These are phyloP conservation scores for Lepidium campestre DNA, from an alignment of 441 rosid species.

Conservation along the genomic window DNA sequence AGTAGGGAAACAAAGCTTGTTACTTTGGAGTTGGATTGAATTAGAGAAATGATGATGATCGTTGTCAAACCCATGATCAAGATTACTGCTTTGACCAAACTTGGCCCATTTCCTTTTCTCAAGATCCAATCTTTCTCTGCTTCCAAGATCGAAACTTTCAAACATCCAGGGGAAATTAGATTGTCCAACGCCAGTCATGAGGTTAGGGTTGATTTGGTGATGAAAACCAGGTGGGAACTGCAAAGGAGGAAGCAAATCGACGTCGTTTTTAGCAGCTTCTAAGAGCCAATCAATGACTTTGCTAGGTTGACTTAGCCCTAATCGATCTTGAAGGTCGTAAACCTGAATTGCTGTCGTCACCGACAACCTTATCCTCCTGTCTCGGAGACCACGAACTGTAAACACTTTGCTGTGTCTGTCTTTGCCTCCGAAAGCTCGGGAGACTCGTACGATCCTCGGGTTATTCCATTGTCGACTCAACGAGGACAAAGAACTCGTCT, in stretches of 20 bases:
- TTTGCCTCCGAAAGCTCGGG: slow-evolving; percentile 74
- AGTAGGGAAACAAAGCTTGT: slow-evolving; percentile 21
- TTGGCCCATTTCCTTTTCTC: slow-evolving; percentile 52
- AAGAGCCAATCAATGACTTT: slow-evolving; percentile 90
- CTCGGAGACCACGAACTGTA: slow-evolving; percentile 79
- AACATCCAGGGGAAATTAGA: slow-evolving; percentile 1
- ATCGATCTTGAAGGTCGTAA: slow-evolving; percentile 78
- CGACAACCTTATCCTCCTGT: slow-evolving; percentile 78
- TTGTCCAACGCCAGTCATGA: background rate
- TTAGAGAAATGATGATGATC: slow-evolving; percentile 36
- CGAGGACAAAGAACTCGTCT: background rate
- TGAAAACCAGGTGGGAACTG: slow-evolving; percentile 56
- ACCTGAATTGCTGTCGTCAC: slow-evolving; percentile 80
- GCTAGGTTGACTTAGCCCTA: slow-evolving; percentile 83
- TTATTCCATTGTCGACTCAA: slow-evolving; percentile 42
- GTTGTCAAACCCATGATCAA: slow-evolving; percentile 10
- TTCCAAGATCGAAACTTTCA: slow-evolving; percentile 32
- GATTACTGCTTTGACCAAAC: background rate
- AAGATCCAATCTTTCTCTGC: slow-evolving; percentile 18
- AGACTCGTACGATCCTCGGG: slow-evolving; percentile 76
- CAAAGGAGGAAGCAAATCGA: slow-evolving; percentile 80
- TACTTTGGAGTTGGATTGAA: slow-evolving; percentile 36
- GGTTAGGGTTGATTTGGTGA: slow-evolving; percentile 15
- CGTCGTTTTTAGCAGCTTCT: slow-evolving; percentile 59
- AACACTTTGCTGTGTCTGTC: slow-evolving; percentile 91